Percentiles rank a stretch among this genome's conserved stretches.
Conservation (phyloP, 2,329 filamentous ascomycete genomes). For the Pseudogymnoascus sp. region DNA sequence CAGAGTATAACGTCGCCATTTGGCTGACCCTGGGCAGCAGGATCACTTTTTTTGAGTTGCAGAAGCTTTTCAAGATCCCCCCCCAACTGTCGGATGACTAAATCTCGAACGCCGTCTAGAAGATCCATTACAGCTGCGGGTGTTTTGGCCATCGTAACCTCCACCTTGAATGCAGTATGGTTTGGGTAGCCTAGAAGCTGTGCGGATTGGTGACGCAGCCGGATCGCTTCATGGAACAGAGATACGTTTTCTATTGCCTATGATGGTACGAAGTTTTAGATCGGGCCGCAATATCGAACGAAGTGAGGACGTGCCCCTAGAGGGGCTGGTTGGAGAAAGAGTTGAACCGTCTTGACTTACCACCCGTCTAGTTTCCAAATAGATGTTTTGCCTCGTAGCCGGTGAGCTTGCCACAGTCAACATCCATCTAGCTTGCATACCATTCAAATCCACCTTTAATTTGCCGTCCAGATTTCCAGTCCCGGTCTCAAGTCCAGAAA, state of each 20-base stretch:
- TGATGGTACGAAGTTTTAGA: neutral
- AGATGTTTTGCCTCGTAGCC: conserved; percentile 60
- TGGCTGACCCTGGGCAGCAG: conserved; percentile 45
- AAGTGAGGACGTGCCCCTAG: neutral
- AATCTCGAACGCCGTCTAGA: conserved; percentile 56
- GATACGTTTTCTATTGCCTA: conserved; percentile 46
- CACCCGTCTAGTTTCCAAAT: conserved; percentile 69
- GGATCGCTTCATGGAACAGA: conserved; percentile 64
- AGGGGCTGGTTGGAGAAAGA: conserved; percentile 44
- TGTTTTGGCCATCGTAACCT: conserved; percentile 67
- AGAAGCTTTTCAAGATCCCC: conserved; percentile 61
- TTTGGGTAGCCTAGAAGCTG: conserved; percentile 66
- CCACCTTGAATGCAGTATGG: conserved; percentile 64
- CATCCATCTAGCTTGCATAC: conserved; percentile 64
- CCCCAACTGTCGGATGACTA: conserved; percentile 56
- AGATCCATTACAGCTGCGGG: conserved; percentile 62
- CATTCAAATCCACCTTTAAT: conserved; percentile 71
- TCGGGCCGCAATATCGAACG: neutral
- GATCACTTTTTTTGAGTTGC: conserved; percentile 63
- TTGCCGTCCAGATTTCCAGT: conserved; percentile 62
- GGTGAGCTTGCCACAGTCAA: conserved; percentile 64
- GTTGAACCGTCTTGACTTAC: conserved; percentile 47
- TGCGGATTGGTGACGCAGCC: conserved; percentile 67
- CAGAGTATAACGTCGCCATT: conserved; percentile 69
- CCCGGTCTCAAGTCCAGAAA: conserved; percentile 59